Conservation (phyloP, 2,329 filamentous ascomycete genomes). For the Ilyonectria sp. region DNA sequence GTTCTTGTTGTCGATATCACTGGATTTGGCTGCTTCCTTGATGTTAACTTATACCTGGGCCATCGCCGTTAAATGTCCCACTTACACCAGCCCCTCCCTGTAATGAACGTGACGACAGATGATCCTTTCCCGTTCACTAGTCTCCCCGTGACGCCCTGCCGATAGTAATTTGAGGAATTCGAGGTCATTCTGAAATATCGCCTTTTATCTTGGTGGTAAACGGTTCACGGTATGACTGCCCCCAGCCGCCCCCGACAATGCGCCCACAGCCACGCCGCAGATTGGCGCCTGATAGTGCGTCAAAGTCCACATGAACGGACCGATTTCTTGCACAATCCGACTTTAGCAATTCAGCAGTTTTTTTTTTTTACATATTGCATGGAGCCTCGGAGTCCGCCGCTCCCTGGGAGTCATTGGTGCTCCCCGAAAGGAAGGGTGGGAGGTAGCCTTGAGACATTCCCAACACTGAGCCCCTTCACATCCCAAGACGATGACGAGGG, state of each 20-base stretch:
- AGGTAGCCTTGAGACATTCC: conserved; percentile 36
- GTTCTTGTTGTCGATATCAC: neutral
- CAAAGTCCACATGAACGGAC: conserved; percentile 8
- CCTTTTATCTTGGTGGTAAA: neutral
- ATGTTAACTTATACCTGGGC: conserved; percentile 8
- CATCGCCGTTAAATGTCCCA: conserved; percentile 35
- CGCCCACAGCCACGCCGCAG: conserved; percentile 22
- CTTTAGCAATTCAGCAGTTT: conserved; percentile 8
- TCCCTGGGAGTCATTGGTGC: neutral
- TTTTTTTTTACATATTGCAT: conserved; percentile 11
- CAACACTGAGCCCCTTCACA: conserved; percentile 26
- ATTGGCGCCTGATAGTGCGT: conserved; percentile 19
- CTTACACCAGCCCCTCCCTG: conserved; percentile 35
- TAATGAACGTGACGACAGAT: conserved; percentile 33
- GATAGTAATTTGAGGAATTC: conserved; percentile 32
- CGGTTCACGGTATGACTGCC: neutral
- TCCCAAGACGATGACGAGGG: neutral
- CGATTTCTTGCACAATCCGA: conserved; percentile 5
- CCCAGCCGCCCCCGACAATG: conserved; percentile 43
- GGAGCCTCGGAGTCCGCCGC: no score
- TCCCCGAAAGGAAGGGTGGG: conserved; percentile 25
- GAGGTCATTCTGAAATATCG: conserved; percentile 39
- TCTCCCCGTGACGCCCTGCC: conserved; percentile 24
- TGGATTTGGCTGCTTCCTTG: neutral
- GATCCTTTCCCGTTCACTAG: conserved; percentile 17